Evolutionary conservation across 2,329 filamentous ascomycete genomes (phyloP), one percentile per base, ranked within the genome.

Genomic region (Monosporascus sp.): DNA sequence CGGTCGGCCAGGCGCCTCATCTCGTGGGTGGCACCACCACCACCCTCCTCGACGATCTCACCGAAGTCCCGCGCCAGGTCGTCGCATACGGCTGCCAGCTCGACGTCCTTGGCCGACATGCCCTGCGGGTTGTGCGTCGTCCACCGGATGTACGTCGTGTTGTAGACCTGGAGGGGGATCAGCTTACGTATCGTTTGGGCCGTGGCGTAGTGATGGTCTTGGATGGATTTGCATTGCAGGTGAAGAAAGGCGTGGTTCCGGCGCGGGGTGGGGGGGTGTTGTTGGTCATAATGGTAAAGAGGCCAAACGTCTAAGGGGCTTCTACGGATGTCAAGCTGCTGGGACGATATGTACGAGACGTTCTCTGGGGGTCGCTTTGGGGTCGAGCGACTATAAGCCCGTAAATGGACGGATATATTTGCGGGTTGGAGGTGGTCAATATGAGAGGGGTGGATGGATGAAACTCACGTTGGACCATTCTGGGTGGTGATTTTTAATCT

Each of bases 391-490:
- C 31, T 35, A 31, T 14, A 11, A 35, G 11, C 11, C 11, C 31
- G 11, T 14, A 35, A 35, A 35, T 35, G 9, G 31, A 35, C 11
- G 31, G 31, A 35, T 35, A 35, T 14, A 35, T 35, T 14, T 5
- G 31, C 31, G 31, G 9, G 31, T 14, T 35, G 9, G 31, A 14
- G 31, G 1, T 35, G 31, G 9, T 14, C 11, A 48, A 18, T 35
- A 50, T 50, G 48, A n/a, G 37, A 53, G 41, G 51, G 35, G 26
- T 20, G 41, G 7, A 35, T 35, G 31, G 9, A 14, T 35, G 11
- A 20, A 26, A 67, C 75, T 59, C 70, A 86, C 86, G 64, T 91
- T 90, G 2, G 84, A 86, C 87, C 87, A 90, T 67, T 90, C 87
- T 0, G 87, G 87, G 63, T 91, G 87, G 66, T 91, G 87, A 61